Base-by-base conservation (phyloP, 1,284 basidiomycete species). In the Tylopilus sp. region DNA sequence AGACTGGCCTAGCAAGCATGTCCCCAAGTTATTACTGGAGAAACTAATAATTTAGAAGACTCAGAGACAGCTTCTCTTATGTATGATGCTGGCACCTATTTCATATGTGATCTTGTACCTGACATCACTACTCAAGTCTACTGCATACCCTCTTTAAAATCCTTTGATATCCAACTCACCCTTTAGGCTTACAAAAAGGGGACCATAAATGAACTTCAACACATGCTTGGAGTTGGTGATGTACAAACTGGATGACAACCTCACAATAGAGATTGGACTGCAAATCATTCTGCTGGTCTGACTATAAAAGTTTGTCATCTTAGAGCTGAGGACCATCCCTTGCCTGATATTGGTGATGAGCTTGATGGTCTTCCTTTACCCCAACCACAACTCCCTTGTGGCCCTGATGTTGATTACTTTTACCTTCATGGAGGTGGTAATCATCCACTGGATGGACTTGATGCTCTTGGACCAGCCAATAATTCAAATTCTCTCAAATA, bases 61-160 rank as follows among this genome's bases (percentile, higher is more conserved):
- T 22, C 24, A 2, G 55, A 66, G 51, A 66, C 55, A 0, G 15
- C 22, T 10, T 41, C 60, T 1, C 57, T 67, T 6, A 67, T 67
- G 53, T 67, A 67, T 63, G 53, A 67, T 13, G 59, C 49, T 6
- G 66, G 57, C 0, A 8, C 24, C 1, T 63, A 67, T 24, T 64
- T 64, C 19, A 0, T 64, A 12, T 64, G 63, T 15, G 54, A 64
- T 15, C 4, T 64, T 0, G 44, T 63, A 1, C 2, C 4, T 1
- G 60, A 63, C 36, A 2, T 10, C 0, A 5, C 10, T 13, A 39
- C 53, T 0, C 15, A 15, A 1, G 2, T 10, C 1, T 63, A 63
- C 24, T 16, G 9, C 0, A 54, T 63, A 0, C 62, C 62, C 0
- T 63, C 2, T 6, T 16, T 16, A 7, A 63, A 63, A 44, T 6